phyloP scores from a whole-genome alignment of 2,329 filamentous ascomycete species.

The Aspergillus transmontanensis region DNA sequence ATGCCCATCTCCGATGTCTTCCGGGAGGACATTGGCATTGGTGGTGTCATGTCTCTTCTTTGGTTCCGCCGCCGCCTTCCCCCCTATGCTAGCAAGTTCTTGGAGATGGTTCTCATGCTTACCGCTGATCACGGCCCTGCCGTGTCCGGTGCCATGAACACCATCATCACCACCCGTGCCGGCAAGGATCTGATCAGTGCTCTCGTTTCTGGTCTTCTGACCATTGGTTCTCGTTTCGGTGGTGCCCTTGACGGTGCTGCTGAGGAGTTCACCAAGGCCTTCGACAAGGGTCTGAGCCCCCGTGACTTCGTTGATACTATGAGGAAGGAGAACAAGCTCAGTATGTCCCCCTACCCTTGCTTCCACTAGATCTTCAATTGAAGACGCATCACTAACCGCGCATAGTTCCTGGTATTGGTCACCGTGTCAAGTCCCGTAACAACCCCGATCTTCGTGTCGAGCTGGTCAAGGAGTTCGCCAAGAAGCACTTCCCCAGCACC shows the following conservation, averaged over 20 bases:
- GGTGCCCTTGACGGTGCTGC: conserved; percentile 97
- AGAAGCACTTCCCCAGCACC: conserved; percentile 95
- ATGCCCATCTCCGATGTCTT: conserved; percentile 99
- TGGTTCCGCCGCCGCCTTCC: conserved; percentile 99
- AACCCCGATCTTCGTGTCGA: conserved; percentile 99
- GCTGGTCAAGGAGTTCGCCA: conserved; percentile 98
- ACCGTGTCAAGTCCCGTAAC: conserved; percentile 99
- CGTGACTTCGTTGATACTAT: conserved; percentile 99
- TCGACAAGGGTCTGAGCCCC: conserved; percentile 95
- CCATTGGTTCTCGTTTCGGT: conserved; percentile 97
- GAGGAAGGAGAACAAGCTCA: conserved; percentile 99
- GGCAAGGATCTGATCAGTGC: conserved; percentile 98
- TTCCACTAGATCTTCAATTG: background rate
- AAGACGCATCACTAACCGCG: conserved; percentile 27
- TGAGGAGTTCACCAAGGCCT: conserved; percentile 97
- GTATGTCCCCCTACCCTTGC: conserved; percentile 47
- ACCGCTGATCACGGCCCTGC: conserved; percentile 98
- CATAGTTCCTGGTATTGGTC: conserved; percentile 88
- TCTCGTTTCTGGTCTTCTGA: conserved; percentile 93
- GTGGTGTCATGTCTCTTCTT: conserved; percentile 98
- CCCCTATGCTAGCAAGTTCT: conserved; percentile 94
- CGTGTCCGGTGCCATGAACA: conserved; percentile 99
- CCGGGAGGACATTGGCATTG: conserved; percentile 97
- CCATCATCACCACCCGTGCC: conserved; percentile 98
- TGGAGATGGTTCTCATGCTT: conserved; percentile 99